Evolutionary conservation across 1,284 basidiomycete genomes (phyloP).

Genomic region (Pseudozyma tsukubaensis): DNA sequence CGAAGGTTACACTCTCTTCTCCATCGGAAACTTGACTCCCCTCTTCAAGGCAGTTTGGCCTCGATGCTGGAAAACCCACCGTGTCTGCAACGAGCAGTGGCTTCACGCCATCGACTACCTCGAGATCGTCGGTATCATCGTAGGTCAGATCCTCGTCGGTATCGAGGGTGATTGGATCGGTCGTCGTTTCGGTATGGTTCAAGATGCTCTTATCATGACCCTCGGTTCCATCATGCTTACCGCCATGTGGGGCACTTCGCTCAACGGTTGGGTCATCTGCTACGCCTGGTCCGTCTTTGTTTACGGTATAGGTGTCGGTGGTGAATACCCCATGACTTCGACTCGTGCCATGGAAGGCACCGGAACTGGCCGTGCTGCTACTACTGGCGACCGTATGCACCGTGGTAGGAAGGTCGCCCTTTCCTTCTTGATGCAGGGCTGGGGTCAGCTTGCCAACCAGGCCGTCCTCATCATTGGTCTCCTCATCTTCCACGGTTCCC

Average conservation of each 20-base stretch:
- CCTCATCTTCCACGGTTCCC: slow-evolving; percentile 72
- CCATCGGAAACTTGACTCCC: slow-evolving; percentile 71
- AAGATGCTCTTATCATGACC: slow-evolving; percentile 69
- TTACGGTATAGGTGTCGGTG: slow-evolving; percentile 72
- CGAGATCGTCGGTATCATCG: slow-evolving; percentile 73
- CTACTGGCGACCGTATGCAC: slow-evolving; percentile 73
- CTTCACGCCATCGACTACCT: slow-evolving; percentile 71
- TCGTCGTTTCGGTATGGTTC: slow-evolving; percentile 71
- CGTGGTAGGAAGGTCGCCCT: slow-evolving; percentile 73
- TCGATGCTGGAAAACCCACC: slow-evolving; percentile 71
- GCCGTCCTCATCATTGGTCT: slow-evolving; percentile 72
- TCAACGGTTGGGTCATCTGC: slow-evolving; percentile 74
- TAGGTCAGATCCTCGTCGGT: slow-evolving; percentile 73
- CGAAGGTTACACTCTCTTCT: slow-evolving; percentile 72
- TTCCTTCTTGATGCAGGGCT: slow-evolving; percentile 73
- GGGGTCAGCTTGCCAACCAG: slow-evolving; percentile 74
- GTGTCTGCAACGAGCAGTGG: slow-evolving; percentile 71
- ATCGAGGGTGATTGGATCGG: slow-evolving; percentile 74
- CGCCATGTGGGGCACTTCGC: slow-evolving; percentile 72
- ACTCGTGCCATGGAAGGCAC: slow-evolving; percentile 72
- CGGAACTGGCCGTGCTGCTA: slow-evolving; percentile 67
- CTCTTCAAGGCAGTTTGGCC: slow-evolving; percentile 73
- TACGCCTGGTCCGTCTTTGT: slow-evolving; percentile 72
- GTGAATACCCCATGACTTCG: slow-evolving; percentile 74
- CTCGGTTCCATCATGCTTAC: slow-evolving; percentile 73